These are phyloP conservation scores for Fusarium devonianum DNA, from an alignment of 2,329 filamentous ascomycete species.

Conservation along the genomic window DNA sequence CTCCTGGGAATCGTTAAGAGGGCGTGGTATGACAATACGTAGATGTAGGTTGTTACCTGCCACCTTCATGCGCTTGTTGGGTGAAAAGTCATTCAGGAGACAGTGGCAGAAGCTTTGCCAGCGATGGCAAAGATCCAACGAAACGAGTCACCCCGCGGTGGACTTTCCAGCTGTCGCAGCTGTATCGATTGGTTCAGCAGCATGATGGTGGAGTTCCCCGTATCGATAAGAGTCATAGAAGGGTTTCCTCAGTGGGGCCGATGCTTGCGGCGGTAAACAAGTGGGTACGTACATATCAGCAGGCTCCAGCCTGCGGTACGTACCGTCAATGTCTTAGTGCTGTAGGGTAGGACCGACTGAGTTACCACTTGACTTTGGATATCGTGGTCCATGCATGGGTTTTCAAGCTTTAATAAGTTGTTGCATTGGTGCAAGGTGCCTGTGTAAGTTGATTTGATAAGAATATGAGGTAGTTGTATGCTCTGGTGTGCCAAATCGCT, in stretches of 20 bases:
- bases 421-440: too few relatives aligned
- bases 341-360: too few relatives aligned
- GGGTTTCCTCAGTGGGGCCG: neutral
- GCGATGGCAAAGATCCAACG: constrained; percentile 25
- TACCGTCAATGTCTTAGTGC: neutral
- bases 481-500: neutral
- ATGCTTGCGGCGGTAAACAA: too few relatives aligned
- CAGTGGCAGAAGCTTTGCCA: constrained; percentile 1
- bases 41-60: neutral
- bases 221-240: constrained; percentile 29
- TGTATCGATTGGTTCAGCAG: constrained; percentile 20
- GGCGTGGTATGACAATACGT: neutral
- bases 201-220: constrained; percentile 1
- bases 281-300: too few relatives aligned
- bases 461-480: too few relatives aligned
- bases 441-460: too few relatives aligned
- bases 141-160: constrained; percentile 32
- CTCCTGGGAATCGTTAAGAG: neutral
- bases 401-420: neutral
- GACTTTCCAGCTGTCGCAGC: constrained; percentile 1
- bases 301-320: neutral
- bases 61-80: neutral
- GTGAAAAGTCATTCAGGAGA: constrained; percentile 1
- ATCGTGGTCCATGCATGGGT: neutral
- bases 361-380: too few relatives aligned